These are phyloP conservation scores for Pythium coloratum DNA, from an alignment of 352 stramenopile genomes.

Conservation along the genomic window DNA sequence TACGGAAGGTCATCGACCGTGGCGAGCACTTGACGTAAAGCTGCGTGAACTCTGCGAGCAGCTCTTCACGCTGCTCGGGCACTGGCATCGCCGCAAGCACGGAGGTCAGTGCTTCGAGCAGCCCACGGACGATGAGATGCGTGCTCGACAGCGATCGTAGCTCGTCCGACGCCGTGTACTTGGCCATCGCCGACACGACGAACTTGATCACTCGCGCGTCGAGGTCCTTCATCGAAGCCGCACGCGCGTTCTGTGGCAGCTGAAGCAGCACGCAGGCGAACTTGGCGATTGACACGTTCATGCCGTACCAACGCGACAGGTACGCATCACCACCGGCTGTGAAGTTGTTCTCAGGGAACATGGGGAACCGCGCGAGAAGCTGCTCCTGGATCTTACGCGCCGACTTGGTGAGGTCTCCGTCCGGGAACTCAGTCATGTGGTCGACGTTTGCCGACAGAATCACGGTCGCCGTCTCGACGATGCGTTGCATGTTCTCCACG, in stretches of 20 bases:
- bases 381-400: conserved; percentile 49
- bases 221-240: conserved; percentile 26
- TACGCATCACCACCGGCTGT: conserved; percentile 41
- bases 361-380: conserved; percentile 56
- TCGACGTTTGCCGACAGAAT: conserved; percentile 55
- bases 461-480: conserved; percentile 67
- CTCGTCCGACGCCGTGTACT: conserved; percentile 65
- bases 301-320: conserved; percentile 65
- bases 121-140: conserved; percentile 54
- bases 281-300: conserved; percentile 72
- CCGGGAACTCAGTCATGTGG: conserved; percentile 22
- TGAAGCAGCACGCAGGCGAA: conserved; percentile 60
- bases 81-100: conserved; percentile 31
- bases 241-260: conserved; percentile 17
- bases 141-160: conserved; percentile 54
- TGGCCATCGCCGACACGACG: conserved; percentile 54
- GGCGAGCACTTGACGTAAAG: conserved; percentile 70
- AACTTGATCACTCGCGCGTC: conserved; percentile 54
- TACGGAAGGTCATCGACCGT: conserved; percentile 71
- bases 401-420: conserved; percentile 34
- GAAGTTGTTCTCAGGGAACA: conserved; percentile 54
- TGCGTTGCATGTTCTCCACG: conserved; percentile 74
- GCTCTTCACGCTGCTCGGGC: conserved; percentile 33
- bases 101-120: conserved; percentile 63
- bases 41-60: conserved; percentile 60